phyloP scores from a whole-genome alignment of 2,329 filamentous ascomycete genomes.

The Fusarium tuaranense region DNA sequence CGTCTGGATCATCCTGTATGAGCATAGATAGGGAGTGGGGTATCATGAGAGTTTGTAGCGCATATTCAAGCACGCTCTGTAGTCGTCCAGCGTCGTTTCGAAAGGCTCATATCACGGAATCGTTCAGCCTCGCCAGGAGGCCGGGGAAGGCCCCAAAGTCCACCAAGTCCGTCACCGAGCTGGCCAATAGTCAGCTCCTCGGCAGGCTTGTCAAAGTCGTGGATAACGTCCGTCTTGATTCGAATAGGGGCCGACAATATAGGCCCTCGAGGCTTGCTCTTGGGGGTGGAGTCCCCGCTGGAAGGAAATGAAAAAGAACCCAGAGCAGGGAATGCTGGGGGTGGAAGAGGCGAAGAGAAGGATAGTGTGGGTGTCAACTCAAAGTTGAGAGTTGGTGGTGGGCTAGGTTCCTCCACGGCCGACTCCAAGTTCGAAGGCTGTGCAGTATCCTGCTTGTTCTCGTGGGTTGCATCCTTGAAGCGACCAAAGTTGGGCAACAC shows the following conservation, averaged over 20 bases:
- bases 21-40: slow-evolving; percentile 12
- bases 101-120: slow-evolving; percentile 57
- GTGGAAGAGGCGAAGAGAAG: slow-evolving; percentile 36
- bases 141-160: slow-evolving; percentile 59
- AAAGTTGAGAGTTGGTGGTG: slow-evolving; percentile 27
- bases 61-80: slow-evolving; percentile 55
- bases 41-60: slow-evolving; percentile 8
- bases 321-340: slow-evolving; percentile 36
- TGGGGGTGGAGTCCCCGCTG: slow-evolving; percentile 31
- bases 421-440: not conserved
- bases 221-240: slow-evolving; percentile 47
- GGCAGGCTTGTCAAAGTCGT: slow-evolving; percentile 45
- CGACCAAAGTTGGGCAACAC: slow-evolving; percentile 65
- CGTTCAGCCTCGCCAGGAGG: slow-evolving; percentile 60
- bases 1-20: slow-evolving; percentile 21
- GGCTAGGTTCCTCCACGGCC: slow-evolving; percentile 21
- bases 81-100: slow-evolving; percentile 68
- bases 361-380: slow-evolving; percentile 32
- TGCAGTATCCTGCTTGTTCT: slow-evolving; percentile 24
- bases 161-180: slow-evolving; percentile 54
- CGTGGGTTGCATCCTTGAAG: slow-evolving; percentile 37
- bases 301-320: slow-evolving; percentile 36
- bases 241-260: slow-evolving; percentile 52
- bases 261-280: slow-evolving; percentile 41
- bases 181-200: slow-evolving; percentile 50